Evolutionary conservation across 179 eudicot species (phyloP).

Genomic region (Vitellaria paradoxa): DNA sequence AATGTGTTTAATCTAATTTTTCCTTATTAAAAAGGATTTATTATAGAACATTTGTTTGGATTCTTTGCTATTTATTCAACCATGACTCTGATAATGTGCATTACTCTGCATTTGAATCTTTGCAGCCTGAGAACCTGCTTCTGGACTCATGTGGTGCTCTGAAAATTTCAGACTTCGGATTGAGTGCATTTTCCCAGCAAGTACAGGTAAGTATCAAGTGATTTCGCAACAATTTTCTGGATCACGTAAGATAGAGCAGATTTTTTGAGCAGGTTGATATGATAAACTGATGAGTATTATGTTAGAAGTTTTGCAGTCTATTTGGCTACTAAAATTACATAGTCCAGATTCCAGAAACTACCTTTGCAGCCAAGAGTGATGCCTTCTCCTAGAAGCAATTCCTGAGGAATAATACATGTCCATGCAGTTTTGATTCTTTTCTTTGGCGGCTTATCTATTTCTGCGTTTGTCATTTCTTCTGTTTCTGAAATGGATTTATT

Average conservation of each 20-base stretch:
- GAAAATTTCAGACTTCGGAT: conserved; percentile 86
- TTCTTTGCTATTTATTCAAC: conserved; percentile 1
- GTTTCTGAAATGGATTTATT: no score
- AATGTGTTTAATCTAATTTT: neutral
- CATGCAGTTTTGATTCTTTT: neutral
- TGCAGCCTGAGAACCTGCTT: conserved; percentile 86
- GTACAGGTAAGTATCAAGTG: conserved; percentile 48
- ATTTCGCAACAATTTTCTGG: neutral
- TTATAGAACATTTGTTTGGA: neutral
- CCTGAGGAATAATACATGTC: neutral
- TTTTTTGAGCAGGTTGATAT: neutral
- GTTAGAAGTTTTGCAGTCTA: neutral
- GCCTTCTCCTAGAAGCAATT: neutral
- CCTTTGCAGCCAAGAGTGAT: neutral
- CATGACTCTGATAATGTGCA: neutral
- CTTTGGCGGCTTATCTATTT: neutral
- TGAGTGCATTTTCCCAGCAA: conserved; percentile 81
- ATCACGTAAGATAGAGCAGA: neutral
- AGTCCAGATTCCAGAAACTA: neutral
- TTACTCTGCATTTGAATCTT: neutral
- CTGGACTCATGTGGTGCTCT: conserved; percentile 67
- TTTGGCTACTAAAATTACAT: neutral
- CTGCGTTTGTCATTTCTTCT: neutral
- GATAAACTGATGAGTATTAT: neutral
- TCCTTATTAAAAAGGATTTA: neutral